phyloP scores from a whole-genome alignment of 352 stramenopile species.

The Phytopythium ostracodes region DNA sequence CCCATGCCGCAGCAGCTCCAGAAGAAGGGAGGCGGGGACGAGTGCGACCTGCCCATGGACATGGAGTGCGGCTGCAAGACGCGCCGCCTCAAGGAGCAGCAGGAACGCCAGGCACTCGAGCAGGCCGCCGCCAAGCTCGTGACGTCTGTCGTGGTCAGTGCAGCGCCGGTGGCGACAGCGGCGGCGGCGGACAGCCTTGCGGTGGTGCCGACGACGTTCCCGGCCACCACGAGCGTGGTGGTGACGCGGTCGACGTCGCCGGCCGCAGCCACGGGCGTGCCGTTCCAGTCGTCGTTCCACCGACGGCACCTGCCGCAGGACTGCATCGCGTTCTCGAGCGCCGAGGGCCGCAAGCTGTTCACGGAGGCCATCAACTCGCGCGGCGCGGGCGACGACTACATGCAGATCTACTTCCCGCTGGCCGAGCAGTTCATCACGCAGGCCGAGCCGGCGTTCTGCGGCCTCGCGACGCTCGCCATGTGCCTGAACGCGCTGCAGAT shows the following conservation, averaged over 20 bases:
- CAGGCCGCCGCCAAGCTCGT: constrained; percentile 12
- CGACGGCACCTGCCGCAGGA: constrained; percentile 72
- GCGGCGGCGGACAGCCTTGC: not conserved
- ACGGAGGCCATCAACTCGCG: constrained; percentile 46
- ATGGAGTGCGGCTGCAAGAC: constrained; percentile 52
- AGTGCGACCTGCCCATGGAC: constrained; percentile 42
- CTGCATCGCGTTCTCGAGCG: constrained; percentile 82
- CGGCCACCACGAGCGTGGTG: constrained; percentile 7
- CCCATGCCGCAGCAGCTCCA: not conserved
- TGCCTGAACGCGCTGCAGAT: constrained; percentile 76
- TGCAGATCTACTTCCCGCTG: constrained; percentile 92
- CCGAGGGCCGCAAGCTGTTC: constrained; percentile 82
- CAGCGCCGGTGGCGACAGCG: not conserved
- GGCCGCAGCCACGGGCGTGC: constrained; percentile 4
- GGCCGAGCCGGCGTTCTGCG: constrained; percentile 90
- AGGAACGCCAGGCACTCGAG: constrained; percentile 27
- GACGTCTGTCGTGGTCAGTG: not conserved
- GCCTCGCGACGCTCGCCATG: constrained; percentile 80
- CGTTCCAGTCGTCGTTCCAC: constrained; percentile 70
- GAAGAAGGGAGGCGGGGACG: constrained; percentile 1
- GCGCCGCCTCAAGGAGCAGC: constrained; percentile 29
- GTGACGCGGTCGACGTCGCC: constrained; percentile 7
- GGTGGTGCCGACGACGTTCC: not conserved
- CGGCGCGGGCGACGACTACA: constrained; percentile 37
- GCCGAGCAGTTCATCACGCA: constrained; percentile 89